Evolutionary conservation across 2,329 filamentous ascomycete species (phyloP), one percentile per base, ranked within the genome.

Genomic region (Herpomyces periplanetae): DNA sequence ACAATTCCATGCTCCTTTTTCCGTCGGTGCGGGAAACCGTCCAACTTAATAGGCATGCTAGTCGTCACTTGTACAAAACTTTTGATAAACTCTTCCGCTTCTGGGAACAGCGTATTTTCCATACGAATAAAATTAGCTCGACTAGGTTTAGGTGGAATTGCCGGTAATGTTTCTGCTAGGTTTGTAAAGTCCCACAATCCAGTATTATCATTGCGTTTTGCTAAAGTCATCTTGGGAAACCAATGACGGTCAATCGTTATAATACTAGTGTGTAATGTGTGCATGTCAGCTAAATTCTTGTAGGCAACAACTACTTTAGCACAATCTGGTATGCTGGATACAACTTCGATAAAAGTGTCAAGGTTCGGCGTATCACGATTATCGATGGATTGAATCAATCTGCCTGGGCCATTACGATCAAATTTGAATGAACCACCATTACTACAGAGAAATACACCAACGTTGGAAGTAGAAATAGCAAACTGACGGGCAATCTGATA

Each of bases 401-500:
- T 91, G 5, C 80, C 80, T 24, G 63, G 73, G 23, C 85, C 62
- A 6, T 64, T 63, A 29, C 60, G 73, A 26, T 91, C 80, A 26
- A 96, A 68, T 19, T 73, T 61, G 47, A 91, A 96, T 1, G 80
- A 87, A 2, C 80, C 80, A 2, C 68, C 64, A 3, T 75, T 68
- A 39, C 96, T 80, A 33, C 73, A 91, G 23, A 91, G 63, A 34
- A 68, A 96, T 8, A 96, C 71, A 13, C 80, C 80, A 16, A 39
- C 32, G 19, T 38, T 34, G 35, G 71, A 62, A 30, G 71, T 64
- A 5, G 73, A 60, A 22, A 96, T 73, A 13, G 73, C 75, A 35
- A 88, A 91, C 3, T 88, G 51, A 5, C 80, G 60, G n/a, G 80
- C 71, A 39, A 91, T 73, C 34, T 96, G 80, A 37, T 96, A 96